Percentiles rank a stretch among this genome's conserved stretches.
phyloP scores from a whole-genome alignment of 2,329 filamentous ascomycete species.

The Hypoxylon sp. region DNA sequence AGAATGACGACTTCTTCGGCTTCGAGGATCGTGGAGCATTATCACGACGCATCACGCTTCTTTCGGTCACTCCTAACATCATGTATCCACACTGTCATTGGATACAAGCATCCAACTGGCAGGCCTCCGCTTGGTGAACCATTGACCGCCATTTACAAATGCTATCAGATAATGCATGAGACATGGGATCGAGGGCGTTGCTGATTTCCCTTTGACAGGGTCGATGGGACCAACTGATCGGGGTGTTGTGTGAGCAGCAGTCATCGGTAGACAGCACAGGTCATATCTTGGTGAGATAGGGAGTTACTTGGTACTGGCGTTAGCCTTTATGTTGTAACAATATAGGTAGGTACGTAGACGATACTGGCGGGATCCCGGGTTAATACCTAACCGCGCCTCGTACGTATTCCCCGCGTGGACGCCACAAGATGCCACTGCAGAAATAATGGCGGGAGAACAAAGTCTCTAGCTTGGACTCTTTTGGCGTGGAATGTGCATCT shows the following conservation, averaged over 20 bases:
- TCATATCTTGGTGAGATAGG: conserved; percentile 10
- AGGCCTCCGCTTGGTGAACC: conserved; percentile 26
- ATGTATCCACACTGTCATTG: conserved; percentile 30
- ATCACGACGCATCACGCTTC: conserved; percentile 28
- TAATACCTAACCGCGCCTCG: conserved; percentile 4
- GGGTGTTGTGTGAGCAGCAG: background rate
- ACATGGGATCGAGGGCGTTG: conserved; percentile 16
- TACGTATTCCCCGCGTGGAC: conserved; percentile 27
- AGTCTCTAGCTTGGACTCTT: background rate
- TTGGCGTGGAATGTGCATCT: conserved; percentile 5
- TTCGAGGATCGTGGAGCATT: conserved; percentile 18
- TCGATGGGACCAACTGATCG: conserved; percentile 20
- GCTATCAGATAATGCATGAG: conserved; percentile 10
- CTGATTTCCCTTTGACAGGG: conserved; percentile 15
- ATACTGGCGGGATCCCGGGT: conserved; percentile 22
- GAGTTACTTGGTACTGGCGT: conserved; percentile 10
- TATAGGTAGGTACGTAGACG: conserved; percentile 23
- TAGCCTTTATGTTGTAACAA: conserved; percentile 9
- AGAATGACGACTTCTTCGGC: conserved; percentile 14
- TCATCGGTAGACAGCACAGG: conserved; percentile 15
- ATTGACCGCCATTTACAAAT: conserved; percentile 30
- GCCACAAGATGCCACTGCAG: conserved; percentile 35
- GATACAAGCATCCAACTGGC: conserved; percentile 27
- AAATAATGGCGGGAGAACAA: conserved; percentile 7
- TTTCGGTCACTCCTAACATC: conserved; percentile 23